phyloP scores from a whole-genome alignment of 495 filamentous ascomycete genomes.

The Penicillium malachiteum region DNA sequence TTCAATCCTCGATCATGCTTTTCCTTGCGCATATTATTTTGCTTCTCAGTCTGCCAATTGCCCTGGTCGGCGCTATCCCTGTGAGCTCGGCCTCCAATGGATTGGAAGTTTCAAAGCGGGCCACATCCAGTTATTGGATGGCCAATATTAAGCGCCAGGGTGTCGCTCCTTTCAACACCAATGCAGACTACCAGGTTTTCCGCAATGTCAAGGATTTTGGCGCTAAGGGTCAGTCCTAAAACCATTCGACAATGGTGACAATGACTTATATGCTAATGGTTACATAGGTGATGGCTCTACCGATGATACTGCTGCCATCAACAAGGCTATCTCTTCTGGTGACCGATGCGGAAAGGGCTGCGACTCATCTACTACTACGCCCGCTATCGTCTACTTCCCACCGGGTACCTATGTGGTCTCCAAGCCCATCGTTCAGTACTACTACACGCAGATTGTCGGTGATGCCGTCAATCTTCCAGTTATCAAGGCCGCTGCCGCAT shows the following conservation, averaged over 20 bases:
- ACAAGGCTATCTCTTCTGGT: slow-evolving; percentile 74
- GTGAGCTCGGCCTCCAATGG: slow-evolving; percentile 19
- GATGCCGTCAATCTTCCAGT: slow-evolving; percentile 69
- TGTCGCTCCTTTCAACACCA: slow-evolving; percentile 58
- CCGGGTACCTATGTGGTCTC: slow-evolving; percentile 73
- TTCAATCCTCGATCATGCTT: slow-evolving; percentile 29
- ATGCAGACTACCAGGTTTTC: slow-evolving; percentile 67
- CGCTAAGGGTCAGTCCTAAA: slow-evolving; percentile 52
- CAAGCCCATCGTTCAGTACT: slow-evolving; percentile 66
- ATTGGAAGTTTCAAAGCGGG: slow-evolving; percentile 16
- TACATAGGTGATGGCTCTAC: slow-evolving; percentile 66
- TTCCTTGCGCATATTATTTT: slow-evolving; percentile 39
- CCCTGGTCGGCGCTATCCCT: slow-evolving; percentile 45
- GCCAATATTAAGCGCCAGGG: slow-evolving; percentile 70
- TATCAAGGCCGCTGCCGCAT: slow-evolving; percentile 70
- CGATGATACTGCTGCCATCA: slow-evolving; percentile 90
- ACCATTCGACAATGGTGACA: slow-evolving; percentile 9
- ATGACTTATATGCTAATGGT: slow-evolving; percentile 26
- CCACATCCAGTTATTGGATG: slow-evolving; percentile 67
- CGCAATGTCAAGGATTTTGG: slow-evolving; percentile 88
- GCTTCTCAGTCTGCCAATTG: slow-evolving; percentile 35
- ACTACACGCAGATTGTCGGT: slow-evolving; percentile 80
- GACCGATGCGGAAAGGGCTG: slow-evolving; percentile 75
- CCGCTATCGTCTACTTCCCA: slow-evolving; percentile 79
- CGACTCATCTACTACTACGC: slow-evolving; percentile 75